phyloP scores from a whole-genome alignment of 2,329 filamentous ascomycete genomes.

The Pseudogymnoascus verrucosus region DNA sequence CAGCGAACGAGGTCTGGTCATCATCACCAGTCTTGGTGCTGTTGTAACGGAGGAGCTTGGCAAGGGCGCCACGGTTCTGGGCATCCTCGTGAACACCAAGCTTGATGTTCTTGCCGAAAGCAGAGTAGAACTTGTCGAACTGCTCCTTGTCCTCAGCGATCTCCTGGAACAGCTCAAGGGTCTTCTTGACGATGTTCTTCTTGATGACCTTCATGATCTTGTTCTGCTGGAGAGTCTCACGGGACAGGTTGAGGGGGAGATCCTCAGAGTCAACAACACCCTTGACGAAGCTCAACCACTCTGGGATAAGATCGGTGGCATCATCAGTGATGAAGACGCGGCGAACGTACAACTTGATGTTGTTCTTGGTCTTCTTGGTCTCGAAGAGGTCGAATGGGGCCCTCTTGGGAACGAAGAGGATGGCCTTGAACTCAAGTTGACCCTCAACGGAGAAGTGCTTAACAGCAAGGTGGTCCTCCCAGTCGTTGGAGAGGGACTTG shows the following conservation, averaged over 20 bases:
- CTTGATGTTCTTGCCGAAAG: slow-evolving; percentile 99
- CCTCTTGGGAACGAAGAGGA: slow-evolving; percentile 99
- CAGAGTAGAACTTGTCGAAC: slow-evolving; percentile 99
- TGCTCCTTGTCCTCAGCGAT: slow-evolving; percentile 99
- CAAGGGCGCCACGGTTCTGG: slow-evolving; percentile 86
- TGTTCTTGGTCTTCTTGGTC: slow-evolving; percentile 99
- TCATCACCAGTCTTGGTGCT: slow-evolving; percentile 95
- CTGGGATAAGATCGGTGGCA: slow-evolving; percentile 95
- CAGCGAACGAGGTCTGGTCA: slow-evolving; percentile 84
- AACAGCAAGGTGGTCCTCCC: slow-evolving; percentile 98
- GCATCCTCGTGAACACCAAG: slow-evolving; percentile 99
- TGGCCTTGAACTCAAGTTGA: slow-evolving; percentile 99
- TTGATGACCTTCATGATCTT: slow-evolving; percentile 99
- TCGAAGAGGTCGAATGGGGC: slow-evolving; percentile 99
- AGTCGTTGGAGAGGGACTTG: slow-evolving; percentile 99
- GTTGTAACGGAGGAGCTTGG: slow-evolving; percentile 98
- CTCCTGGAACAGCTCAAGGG: slow-evolving; percentile 97
- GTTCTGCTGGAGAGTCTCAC: slow-evolving; percentile 99
- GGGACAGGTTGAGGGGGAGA: slow-evolving; percentile 96
- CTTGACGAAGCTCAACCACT: slow-evolving; percentile 99
- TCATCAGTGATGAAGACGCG: slow-evolving; percentile 99
- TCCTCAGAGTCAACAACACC: slow-evolving; percentile 99
- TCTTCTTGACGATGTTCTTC: slow-evolving; percentile 99
- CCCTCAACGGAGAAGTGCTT: slow-evolving; percentile 99
- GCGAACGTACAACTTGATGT: slow-evolving; percentile 99